Evolutionary conservation across 495 filamentous ascomycete genomes (phyloP).

Genomic region (Penicillium crystallinum): DNA sequence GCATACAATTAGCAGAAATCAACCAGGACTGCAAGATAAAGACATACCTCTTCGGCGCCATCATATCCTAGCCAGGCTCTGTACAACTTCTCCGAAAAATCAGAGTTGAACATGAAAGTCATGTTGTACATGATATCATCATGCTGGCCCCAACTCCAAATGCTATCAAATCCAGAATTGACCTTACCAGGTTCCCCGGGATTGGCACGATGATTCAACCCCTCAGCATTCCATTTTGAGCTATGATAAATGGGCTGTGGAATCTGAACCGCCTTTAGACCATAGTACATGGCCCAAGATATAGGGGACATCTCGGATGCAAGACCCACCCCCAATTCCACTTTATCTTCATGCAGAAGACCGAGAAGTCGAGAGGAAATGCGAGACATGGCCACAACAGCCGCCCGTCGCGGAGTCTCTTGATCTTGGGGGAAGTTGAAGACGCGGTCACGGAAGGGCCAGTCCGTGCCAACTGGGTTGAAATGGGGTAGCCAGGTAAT

Average conservation of each 20-base stretch:
- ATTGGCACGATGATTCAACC: conserved; percentile 59
- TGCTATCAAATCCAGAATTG: conserved; percentile 13
- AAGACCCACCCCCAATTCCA: conserved; percentile 49
- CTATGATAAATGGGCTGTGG: conserved; percentile 62
- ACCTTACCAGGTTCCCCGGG: conserved; percentile 28
- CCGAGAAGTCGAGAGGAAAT: conserved; percentile 56
- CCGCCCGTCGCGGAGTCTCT: conserved; percentile 55
- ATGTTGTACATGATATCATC: conserved; percentile 14
- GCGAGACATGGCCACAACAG: conserved; percentile 58
- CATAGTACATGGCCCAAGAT: conserved; percentile 60
- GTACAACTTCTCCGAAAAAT: conserved; percentile 52
- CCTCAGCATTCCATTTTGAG: conserved; percentile 49
- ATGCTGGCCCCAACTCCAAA: conserved; percentile 17
- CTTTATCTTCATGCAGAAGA: conserved; percentile 50
- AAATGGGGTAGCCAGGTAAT: conserved; percentile 65
- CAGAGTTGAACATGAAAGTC: conserved; percentile 36
- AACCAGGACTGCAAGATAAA: not conserved
- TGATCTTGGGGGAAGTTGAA: conserved; percentile 40
- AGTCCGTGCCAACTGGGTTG: conserved; percentile 54
- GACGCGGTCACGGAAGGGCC: conserved; percentile 54
- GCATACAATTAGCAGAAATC: not conserved
- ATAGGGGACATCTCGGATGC: conserved; percentile 63
- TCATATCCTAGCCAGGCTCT: conserved; percentile 59
- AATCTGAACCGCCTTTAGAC: conserved; percentile 47
- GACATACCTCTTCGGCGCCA: conserved; percentile 35